Conservation (phyloP, 78 protist species). For the Monosiga brevicollis region DNA sequence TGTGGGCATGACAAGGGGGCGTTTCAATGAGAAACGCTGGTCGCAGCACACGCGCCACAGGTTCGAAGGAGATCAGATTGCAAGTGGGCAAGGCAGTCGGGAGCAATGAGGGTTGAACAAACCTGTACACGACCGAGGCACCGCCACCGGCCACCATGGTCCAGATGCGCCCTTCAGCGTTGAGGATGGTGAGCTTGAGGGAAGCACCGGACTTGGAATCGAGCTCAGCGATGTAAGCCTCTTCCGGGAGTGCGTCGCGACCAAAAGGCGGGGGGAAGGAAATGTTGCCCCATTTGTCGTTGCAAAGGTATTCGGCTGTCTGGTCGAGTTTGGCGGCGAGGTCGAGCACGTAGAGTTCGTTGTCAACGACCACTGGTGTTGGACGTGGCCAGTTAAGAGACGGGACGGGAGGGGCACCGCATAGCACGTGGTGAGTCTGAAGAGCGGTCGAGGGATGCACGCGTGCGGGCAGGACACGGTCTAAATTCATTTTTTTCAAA, state of each 20-base stretch:
- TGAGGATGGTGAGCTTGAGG: constrained; percentile 79
- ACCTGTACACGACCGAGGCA: constrained; percentile 80
- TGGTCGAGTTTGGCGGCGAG: constrained; percentile 61
- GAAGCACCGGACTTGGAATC: constrained; percentile 87
- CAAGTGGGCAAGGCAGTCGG: too few species aligned
- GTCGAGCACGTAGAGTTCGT: constrained; percentile 30
- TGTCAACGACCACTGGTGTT: constrained; percentile 17
- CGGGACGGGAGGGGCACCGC: neutral
- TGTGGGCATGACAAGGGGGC: too few species aligned
- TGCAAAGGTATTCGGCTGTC: constrained; percentile 42
- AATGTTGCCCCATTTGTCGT: constrained; percentile 19
- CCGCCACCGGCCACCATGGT: constrained; percentile 96
- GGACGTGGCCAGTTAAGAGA: neutral
- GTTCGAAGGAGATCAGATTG: too few species aligned
- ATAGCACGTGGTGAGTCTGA: neutral
- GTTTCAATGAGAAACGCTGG: too few species aligned
- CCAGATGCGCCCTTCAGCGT: constrained; percentile 83
- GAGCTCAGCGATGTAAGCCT: constrained; percentile 52
- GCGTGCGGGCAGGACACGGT: too few species aligned
- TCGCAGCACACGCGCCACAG: too few species aligned
- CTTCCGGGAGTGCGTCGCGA: constrained; percentile 45
- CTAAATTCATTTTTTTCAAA: too few species aligned
- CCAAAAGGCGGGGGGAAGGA: constrained; percentile 69
- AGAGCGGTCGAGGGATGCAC: too few species aligned
- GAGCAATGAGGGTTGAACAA: too few species aligned